Base-by-base conservation (phyloP, 2,329 filamentous ascomycete genomes). In the Emericellopsis cladophorae region DNA sequence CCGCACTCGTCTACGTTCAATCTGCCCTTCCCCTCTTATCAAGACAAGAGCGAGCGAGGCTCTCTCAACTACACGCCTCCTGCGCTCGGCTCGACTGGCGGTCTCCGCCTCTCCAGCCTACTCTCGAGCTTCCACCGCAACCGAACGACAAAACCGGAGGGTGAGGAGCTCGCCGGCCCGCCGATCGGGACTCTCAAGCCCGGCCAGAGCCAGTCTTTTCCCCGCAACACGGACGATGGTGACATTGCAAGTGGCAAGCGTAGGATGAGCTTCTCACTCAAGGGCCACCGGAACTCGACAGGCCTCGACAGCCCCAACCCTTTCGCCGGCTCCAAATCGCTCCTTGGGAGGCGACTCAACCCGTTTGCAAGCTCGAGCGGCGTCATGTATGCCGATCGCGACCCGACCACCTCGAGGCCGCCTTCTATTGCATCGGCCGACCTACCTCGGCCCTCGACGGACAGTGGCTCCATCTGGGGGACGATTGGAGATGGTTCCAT, bases 171-270 rank as follows among this genome's bases (percentile, higher is more conserved):
- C 2, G 52, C 51, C 7, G 79, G 80, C 0, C 80, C 79, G 6
- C 66, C 73, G 1, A 59, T 88, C 7, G 85, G 85, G 1, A 78
- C 73, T 16, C 63, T 89, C 12, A 85, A 84, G 52, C 62, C 74
- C 24, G 72, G 75, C 0, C 83, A 90, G 54, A 88, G 83, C 51
- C 83, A 86, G 53, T 90, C 85, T 0, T 77, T 92, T 48, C 85
- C 85, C 6, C 66, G 74, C 15, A 70, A 72, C 45, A 61, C 61
- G 45, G 83, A 74, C 18, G 76, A 78, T 11, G 58, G 56, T 49
- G 81, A 71, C 52, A 63, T 54, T 46, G 60, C 61, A 55, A 67
- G 52, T 46, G 75, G 55, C 56, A 75, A 63, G 58, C 74, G 76
- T 21, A 68, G 73, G 32, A 71, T 73, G 31, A 79, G 73, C 50